phyloP scores from a whole-genome alignment of 164 flowering plant genomes.

The Vitis rotundifolia region DNA sequence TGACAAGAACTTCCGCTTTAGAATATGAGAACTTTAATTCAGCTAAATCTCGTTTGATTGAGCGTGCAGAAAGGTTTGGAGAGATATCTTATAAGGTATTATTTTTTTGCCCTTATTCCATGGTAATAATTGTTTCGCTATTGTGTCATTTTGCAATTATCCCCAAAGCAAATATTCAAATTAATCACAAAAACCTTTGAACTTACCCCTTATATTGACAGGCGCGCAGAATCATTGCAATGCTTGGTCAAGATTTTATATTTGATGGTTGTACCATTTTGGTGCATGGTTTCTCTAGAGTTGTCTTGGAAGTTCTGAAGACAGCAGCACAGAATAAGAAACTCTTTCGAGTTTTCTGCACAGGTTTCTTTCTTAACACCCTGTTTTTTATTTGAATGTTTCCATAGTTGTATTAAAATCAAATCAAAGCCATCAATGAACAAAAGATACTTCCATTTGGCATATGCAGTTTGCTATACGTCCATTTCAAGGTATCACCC shows the following conservation, averaged over 20 bases:
- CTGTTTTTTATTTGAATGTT: neutral
- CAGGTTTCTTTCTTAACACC: slow-evolving; percentile 53
- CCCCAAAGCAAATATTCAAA: neutral
- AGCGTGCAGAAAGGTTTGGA: slow-evolving; percentile 96
- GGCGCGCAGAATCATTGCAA: slow-evolving; percentile 91
- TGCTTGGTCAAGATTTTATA: slow-evolving; percentile 95
- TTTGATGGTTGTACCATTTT: slow-evolving; percentile 96
- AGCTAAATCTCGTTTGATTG: slow-evolving; percentile 90
- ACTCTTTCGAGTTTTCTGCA: slow-evolving; percentile 86
- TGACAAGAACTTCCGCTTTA: slow-evolving; percentile 91
- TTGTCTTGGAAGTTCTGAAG: slow-evolving; percentile 85
- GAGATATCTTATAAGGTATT: slow-evolving; percentile 89
- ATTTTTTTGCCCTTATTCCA: neutral
- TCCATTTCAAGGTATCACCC: neutral
- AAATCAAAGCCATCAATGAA: no score
- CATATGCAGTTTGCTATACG: neutral
- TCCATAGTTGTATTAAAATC: neutral
- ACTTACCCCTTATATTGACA: slow-evolving; percentile 27
- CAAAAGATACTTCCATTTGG: neutral
- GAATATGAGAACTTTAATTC: slow-evolving; percentile 91
- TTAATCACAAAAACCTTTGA: neutral
- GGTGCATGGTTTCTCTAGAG: slow-evolving; percentile 98
- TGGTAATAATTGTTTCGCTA: neutral
- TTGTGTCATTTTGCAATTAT: neutral
- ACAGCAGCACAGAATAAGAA: slow-evolving; percentile 84